phyloP scores from a whole-genome alignment of 1,284 basidiomycete species.

The Tilletia walkeri region DNA sequence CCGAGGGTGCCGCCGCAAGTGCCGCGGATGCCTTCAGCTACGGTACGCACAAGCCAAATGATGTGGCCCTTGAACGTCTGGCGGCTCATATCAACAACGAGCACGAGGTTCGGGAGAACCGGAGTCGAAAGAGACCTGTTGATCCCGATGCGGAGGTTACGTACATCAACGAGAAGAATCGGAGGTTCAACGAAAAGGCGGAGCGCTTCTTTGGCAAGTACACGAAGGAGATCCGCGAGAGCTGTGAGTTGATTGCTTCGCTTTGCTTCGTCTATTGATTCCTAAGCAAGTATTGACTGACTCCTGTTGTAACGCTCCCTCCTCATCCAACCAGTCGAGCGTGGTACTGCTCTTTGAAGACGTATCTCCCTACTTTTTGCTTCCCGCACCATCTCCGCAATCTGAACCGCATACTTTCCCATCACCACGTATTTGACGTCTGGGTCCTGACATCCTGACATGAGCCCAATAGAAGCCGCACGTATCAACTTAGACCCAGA shows the following conservation, averaged over 20 bases:
- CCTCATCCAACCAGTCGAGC: conserved; percentile 6
- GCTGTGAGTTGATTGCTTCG: conserved; percentile 28
- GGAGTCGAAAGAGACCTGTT: conserved; percentile 80
- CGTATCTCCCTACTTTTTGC: not conserved
- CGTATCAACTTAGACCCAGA: too few relatives aligned
- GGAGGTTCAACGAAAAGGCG: conserved; percentile 99
- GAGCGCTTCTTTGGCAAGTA: conserved; percentile 97
- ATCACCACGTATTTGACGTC: too few relatives aligned
- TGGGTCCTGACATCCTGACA: too few relatives aligned
- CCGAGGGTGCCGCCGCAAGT: conserved; percentile 4
- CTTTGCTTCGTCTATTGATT: not conserved
- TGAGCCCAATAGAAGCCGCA: too few relatives aligned
- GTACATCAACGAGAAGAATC: conserved; percentile 97
- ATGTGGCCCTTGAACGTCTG: conserved; percentile 90
- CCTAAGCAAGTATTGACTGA: not conserved
- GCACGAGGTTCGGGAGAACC: conserved; percentile 67
- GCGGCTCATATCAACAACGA: conserved; percentile 88
- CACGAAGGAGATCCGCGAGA: conserved; percentile 68
- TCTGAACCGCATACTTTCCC: not conserved
- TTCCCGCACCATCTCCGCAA: not conserved
- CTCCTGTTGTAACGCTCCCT: not conserved
- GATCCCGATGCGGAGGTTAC: conserved; percentile 93
- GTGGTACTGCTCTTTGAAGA: not conserved
- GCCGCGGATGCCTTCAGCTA: conserved; percentile 68
- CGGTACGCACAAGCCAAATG: conserved; percentile 86